Evolutionary conservation across 2,329 filamentous ascomycete species (phyloP).

Genomic region (Beauveria australis): DNA sequence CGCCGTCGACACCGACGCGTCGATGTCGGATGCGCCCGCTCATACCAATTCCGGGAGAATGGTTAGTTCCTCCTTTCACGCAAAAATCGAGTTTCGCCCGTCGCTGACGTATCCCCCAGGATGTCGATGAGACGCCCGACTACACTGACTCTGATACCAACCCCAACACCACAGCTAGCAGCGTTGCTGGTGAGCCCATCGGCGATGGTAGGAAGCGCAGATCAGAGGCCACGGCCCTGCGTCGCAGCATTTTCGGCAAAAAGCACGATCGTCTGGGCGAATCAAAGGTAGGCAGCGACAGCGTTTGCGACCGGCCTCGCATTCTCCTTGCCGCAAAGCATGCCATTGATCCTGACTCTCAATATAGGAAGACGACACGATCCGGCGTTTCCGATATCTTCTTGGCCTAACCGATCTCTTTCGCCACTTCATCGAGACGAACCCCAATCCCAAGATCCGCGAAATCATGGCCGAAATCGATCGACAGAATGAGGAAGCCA

Average conservation of each 20-base stretch:
- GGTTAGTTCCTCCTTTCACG: slow-evolving; percentile 28
- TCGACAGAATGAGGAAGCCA: slow-evolving; percentile 73
- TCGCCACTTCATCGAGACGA: slow-evolving; percentile 97
- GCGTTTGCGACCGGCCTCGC: neutral
- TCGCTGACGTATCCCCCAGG: slow-evolving; percentile 27
- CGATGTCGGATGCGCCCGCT: slow-evolving; percentile 53
- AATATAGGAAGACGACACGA: slow-evolving; percentile 80
- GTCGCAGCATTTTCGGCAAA: slow-evolving; percentile 87
- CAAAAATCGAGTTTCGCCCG: neutral
- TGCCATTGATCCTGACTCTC: slow-evolving; percentile 1
- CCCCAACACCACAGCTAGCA: slow-evolving; percentile 68
- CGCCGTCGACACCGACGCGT: slow-evolving; percentile 52
- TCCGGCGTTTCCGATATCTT: slow-evolving; percentile 88
- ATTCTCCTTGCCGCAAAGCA: neutral
- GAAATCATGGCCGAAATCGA: slow-evolving; percentile 94
- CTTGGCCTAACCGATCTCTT: slow-evolving; percentile 93
- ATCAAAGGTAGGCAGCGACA: slow-evolving; percentile 60
- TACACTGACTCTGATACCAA: slow-evolving; percentile 61
- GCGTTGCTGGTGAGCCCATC: slow-evolving; percentile 66
- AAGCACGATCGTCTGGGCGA: slow-evolving; percentile 89
- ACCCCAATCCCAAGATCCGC: slow-evolving; percentile 88
- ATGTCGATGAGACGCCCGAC: slow-evolving; percentile 58
- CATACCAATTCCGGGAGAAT: slow-evolving; percentile 38
- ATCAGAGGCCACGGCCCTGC: slow-evolving; percentile 79
- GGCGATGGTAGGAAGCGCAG: slow-evolving; percentile 77